Evolutionary conservation across 2,329 filamentous ascomycete species (phyloP).

Genomic region (Hypocrella siamensis): DNA sequence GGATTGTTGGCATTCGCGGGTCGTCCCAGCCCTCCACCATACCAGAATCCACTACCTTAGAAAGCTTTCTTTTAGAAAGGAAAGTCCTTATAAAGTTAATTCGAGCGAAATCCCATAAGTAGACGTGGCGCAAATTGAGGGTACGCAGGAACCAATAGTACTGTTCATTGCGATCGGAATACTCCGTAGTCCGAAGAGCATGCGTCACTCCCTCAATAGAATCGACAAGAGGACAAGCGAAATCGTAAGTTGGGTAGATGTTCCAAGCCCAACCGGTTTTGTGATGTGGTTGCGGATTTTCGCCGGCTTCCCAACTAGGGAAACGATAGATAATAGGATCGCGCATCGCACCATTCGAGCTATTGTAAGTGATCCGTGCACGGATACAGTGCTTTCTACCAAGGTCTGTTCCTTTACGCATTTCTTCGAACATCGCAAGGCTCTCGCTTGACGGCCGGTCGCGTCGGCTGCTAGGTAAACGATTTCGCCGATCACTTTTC

Average conservation of each 20-base stretch:
- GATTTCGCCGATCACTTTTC: constrained; percentile 61
- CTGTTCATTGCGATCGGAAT: constrained; percentile 72
- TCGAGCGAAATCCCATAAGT: constrained; percentile 74
- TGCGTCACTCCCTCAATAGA: constrained; percentile 69
- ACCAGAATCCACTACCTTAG: constrained; percentile 62
- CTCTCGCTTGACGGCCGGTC: constrained; percentile 70
- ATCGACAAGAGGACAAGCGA: constrained; percentile 70
- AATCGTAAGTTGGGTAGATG: constrained; percentile 77
- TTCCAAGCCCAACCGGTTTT: constrained; percentile 67
- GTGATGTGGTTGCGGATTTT: constrained; percentile 50
- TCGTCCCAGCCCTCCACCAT: constrained; percentile 72
- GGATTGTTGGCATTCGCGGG: constrained; percentile 62
- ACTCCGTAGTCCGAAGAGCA: constrained; percentile 70
- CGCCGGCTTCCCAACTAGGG: constrained; percentile 24
- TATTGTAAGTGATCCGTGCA: constrained; percentile 79
- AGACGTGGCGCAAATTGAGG: constrained; percentile 56
- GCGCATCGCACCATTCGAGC: constrained; percentile 86
- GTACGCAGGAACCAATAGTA: constrained; percentile 74
- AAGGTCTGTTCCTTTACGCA: constrained; percentile 71
- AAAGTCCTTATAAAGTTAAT: constrained; percentile 76
- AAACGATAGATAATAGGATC: constrained; percentile 94
- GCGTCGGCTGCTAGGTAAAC: constrained; percentile 49
- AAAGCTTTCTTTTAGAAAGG: constrained; percentile 72
- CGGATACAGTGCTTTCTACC: constrained; percentile 80
- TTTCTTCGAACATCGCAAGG: constrained; percentile 74